Evolutionary conservation across 2,329 filamentous ascomycete species (phyloP).

Genomic region (Colletotrichum euphorbiae): DNA sequence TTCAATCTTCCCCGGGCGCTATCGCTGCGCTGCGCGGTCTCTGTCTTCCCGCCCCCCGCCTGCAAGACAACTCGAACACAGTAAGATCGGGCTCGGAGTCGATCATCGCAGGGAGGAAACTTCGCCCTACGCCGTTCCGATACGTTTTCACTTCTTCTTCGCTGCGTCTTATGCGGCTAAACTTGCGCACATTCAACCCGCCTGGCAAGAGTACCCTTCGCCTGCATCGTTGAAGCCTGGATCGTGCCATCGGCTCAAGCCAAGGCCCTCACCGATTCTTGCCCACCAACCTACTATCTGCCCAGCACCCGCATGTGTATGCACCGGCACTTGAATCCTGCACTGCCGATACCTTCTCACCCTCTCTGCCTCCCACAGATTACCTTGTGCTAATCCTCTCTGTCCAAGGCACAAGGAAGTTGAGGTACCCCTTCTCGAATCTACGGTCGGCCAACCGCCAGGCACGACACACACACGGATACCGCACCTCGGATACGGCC

Average conservation of each 20-base stretch:
- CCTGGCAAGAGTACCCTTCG: background rate
- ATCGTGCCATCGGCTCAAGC: background rate
- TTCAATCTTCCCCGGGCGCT: too few species aligned
- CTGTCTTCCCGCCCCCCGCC: conserved; percentile 1
- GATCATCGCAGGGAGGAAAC: conserved; percentile 12
- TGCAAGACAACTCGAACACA: background rate
- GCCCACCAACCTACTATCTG: background rate
- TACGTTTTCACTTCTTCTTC: conserved; percentile 14
- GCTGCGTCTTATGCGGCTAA: conserved; percentile 5
- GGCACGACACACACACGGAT: conserved; percentile 1
- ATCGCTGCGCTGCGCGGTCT: too few species aligned
- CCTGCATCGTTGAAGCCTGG: background rate
- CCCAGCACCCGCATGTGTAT: conserved; percentile 9
- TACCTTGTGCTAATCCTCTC: too few species aligned
- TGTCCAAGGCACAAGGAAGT: too few species aligned
- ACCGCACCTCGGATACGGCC: conserved; percentile 24
- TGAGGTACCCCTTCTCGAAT: background rate
- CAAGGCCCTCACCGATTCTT: background rate
- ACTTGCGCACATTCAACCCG: background rate
- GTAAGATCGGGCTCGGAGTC: background rate
- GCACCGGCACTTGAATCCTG: conserved; percentile 2
- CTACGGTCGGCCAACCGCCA: conserved; percentile 9
- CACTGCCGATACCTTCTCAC: conserved; percentile 4
- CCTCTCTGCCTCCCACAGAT: background rate
- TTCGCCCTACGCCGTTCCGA: conserved; percentile 15